Percentiles rank a stretch among this genome's conserved stretches.
These are phyloP conservation scores for Leccinum imitatum DNA, from an alignment of 768 basidiomycete genomes.

Conservation along the genomic window DNA sequence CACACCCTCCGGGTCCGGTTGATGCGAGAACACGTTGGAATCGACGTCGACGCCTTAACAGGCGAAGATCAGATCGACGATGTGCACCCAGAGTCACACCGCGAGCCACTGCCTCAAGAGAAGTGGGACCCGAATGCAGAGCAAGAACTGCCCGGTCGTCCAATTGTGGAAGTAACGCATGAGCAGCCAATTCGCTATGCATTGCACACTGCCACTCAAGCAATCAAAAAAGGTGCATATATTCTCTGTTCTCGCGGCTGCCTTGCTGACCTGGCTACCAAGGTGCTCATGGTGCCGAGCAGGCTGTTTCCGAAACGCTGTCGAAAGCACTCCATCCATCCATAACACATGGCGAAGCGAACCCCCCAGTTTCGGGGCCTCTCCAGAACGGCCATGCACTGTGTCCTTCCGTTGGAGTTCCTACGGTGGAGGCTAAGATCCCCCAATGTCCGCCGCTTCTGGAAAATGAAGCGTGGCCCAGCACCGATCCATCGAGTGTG, in stretches of 20 bases:
- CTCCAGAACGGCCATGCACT: conserved; percentile 53
- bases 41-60: conserved; percentile 87
- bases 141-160: conserved; percentile 48
- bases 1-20: conserved; percentile 90
- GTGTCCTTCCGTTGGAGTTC: conserved; percentile 56
- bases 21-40: conserved; percentile 95
- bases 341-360: not conserved
- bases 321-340: conserved; percentile 40
- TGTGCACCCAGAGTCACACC: conserved; percentile 43
- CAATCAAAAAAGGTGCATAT: conserved; percentile 50
- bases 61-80: conserved; percentile 62
- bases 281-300: conserved; percentile 44
- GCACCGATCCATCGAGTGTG: conserved; percentile 28
- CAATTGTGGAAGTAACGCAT: conserved; percentile 44
- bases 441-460: conserved; percentile 46
- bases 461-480: conserved; percentile 27
- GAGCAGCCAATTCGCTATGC: conserved; percentile 35
- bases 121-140: conserved; percentile 75
- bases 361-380: conserved; percentile 6
- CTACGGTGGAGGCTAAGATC: conserved; percentile 68
- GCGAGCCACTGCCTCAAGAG: conserved; percentile 47
- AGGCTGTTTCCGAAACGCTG: conserved; percentile 36
- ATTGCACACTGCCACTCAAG: conserved; percentile 38
- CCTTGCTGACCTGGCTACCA: conserved; percentile 9
- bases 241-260: not conserved